Evolutionary conservation across 768 basidiomycete species (phyloP).

Genomic region (Rhodotorula paludigena): DNA sequence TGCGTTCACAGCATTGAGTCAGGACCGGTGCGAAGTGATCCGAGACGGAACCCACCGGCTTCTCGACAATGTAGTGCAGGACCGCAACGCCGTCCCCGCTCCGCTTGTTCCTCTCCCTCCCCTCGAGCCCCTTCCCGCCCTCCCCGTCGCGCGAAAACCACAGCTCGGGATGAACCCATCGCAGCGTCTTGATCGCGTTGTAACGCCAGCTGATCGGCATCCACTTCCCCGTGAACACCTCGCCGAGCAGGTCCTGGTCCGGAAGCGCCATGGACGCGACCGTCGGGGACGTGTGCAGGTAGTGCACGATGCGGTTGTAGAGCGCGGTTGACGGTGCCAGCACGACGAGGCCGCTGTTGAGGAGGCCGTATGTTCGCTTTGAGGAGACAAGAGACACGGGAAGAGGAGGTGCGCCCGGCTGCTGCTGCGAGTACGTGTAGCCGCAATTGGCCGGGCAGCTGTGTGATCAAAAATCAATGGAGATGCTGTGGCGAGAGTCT

Average conservation of each 20-base stretch:
- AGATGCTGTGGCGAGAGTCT: too few relatives aligned
- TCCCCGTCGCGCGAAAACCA: slow-evolving; percentile 75
- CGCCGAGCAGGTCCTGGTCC: slow-evolving; percentile 86
- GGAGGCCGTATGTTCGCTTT: slow-evolving; percentile 69
- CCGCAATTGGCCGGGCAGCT: slow-evolving; percentile 90
- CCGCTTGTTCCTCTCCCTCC: not conserved
- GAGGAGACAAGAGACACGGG: slow-evolving; percentile 48
- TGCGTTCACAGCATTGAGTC: not conserved
- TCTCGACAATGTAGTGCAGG: slow-evolving; percentile 20
- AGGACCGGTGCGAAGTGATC: too few relatives aligned
- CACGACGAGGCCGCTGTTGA: slow-evolving; percentile 87
- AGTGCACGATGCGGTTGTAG: slow-evolving; percentile 56
- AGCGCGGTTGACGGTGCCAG: slow-evolving; percentile 65
- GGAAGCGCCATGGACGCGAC: slow-evolving; percentile 64
- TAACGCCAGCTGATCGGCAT: slow-evolving; percentile 75
- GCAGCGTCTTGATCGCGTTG: slow-evolving; percentile 86
- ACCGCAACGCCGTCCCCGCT: not conserved
- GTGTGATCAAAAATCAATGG: too few relatives aligned
- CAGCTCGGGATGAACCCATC: slow-evolving; percentile 59
- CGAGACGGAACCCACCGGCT: slow-evolving; percentile 1
- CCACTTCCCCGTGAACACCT: slow-evolving; percentile 70
- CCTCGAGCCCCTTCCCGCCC: slow-evolving; percentile 56
- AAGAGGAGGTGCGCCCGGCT: slow-evolving; percentile 49
- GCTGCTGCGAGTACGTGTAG: slow-evolving; percentile 54
- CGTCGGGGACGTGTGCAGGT: slow-evolving; percentile 57